Evolutionary conservation across 345 rosid genomes (phyloP).

Genomic region (Eutrema japonicum): DNA sequence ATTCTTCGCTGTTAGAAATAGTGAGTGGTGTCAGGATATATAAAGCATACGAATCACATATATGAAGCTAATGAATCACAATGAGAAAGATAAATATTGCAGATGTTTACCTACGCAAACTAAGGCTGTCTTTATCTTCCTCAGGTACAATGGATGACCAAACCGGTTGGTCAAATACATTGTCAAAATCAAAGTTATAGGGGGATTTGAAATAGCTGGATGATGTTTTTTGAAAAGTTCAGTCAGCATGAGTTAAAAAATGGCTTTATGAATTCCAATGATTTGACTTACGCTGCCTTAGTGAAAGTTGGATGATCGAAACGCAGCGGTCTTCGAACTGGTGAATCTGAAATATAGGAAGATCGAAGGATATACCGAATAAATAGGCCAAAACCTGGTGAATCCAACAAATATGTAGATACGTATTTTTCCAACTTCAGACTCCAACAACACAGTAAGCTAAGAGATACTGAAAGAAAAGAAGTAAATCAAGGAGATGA

Average conservation of each 20-base stretch:
- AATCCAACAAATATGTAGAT: constrained; percentile 5
- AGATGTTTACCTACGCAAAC: constrained; percentile 60
- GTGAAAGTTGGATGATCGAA: constrained; percentile 40
- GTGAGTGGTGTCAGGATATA: constrained; percentile 29
- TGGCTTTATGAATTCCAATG: constrained; percentile 9
- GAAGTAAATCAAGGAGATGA: constrained; percentile 1
- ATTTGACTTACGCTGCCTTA: constrained; percentile 48
- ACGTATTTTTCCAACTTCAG: constrained; percentile 21
- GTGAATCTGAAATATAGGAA: constrained; percentile 45
- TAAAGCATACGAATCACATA: neutral
- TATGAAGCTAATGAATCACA: constrained; percentile 23
- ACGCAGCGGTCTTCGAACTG: constrained; percentile 46
- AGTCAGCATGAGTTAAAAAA: constrained; percentile 24
- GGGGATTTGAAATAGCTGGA: constrained; percentile 18
- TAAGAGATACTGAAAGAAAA: constrained; percentile 16
- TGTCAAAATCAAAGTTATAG: constrained; percentile 27
- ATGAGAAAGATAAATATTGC: constrained; percentile 28
- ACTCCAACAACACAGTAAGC: constrained; percentile 28
- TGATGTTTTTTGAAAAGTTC: constrained; percentile 1
- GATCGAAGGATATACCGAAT: constrained; percentile 30
- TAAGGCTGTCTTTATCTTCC: constrained; percentile 56
- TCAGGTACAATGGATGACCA: constrained; percentile 49
- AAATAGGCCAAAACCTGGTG: neutral
- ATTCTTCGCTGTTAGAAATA: constrained; percentile 74
- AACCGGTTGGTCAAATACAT: constrained; percentile 44